Conservation (phyloP, 2,329 filamentous ascomycete species). For the Aspergillus niger region DNA sequence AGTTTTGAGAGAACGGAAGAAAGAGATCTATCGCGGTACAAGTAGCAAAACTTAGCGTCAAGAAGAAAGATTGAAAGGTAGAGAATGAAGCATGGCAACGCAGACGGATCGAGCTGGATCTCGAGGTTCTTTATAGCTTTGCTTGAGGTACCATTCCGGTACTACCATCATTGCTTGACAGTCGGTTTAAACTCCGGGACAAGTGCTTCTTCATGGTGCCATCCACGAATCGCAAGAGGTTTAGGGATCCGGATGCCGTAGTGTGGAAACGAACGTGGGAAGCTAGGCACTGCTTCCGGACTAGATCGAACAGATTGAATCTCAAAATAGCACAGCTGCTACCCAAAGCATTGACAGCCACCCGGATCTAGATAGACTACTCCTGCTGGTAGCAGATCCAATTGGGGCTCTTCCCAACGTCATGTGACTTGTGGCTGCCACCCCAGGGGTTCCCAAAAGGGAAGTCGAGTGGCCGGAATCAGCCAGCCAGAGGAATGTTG, state of each 20-base stretch:
- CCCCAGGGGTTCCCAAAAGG: neutral
- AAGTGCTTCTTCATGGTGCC: neutral
- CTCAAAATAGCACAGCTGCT: neutral
- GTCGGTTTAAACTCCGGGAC: neutral
- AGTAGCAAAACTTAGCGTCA: neutral
- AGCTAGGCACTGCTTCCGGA: neutral
- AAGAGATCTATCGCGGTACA: neutral
- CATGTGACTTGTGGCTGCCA: slow-evolving; percentile 2
- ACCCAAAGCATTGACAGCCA: neutral
- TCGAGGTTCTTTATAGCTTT: slow-evolving; percentile 10
- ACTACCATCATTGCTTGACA: neutral
- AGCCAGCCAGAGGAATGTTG: slow-evolving; percentile 6
- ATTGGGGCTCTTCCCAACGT: neutral
- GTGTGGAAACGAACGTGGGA: neutral
- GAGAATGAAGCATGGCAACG: slow-evolving; percentile 1
- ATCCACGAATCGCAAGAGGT: neutral
- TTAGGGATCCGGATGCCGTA: neutral
- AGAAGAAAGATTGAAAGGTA: neutral
- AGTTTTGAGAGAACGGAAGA: neutral
- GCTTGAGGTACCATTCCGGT: neutral
- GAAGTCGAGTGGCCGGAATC: slow-evolving; percentile 4
- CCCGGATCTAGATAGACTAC: neutral
- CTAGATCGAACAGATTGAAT: neutral
- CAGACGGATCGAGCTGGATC: neutral
- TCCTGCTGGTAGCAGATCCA: neutral